Base-by-base conservation (phyloP, 129 eudicot genomes). In the Apium graveolens region DNA sequence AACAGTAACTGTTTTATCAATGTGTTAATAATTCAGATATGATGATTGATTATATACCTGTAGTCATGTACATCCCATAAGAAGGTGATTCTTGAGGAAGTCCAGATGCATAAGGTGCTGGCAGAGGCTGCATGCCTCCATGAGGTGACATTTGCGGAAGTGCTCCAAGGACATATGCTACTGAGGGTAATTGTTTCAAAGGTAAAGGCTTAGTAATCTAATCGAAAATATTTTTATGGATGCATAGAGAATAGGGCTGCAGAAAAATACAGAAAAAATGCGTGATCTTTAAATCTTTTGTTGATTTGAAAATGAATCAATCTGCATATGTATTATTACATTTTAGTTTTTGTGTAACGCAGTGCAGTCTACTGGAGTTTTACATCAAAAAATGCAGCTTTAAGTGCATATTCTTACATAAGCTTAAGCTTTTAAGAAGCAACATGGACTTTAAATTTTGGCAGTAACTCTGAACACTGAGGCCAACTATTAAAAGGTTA, bases 91-190 rank as follows among this genome's bases (percentile, higher is more conserved):
- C 85, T 21, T 18, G 74, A 32, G 48, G 81, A 38, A 39, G 31
- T 39, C 55, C 51, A n/a, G 80, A 57, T 37, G 80, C 55, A 77
- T 44, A 74, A 75, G 79, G 78, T 66, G 81, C 81, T 49, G 86
- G 51, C 39, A 51, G 86, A 62, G 83, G 77, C 27, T 73, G 75
- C 53, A 72, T n/a, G 37, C 82, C 82, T 63, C 77, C 51, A 35
- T 35, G 37, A 20, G 80, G 53, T 46, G 82, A 62, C 70, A 79
- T 35, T 18, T 80, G 84, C 8, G 88, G 85, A 26, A 85, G 74
- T 45, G 78, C 89, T 78, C 80, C 90, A 70, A 80, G 95, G 73
- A 82, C 14, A 7, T 88, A 45, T 44, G 79, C 24, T 81, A 79
- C 80, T 12, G 83, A 82, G 31, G 91, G 85, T 75, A 85, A 83